Conservation (phyloP, 106 monocot species). For the Dactylorhiza incarnata region DNA sequence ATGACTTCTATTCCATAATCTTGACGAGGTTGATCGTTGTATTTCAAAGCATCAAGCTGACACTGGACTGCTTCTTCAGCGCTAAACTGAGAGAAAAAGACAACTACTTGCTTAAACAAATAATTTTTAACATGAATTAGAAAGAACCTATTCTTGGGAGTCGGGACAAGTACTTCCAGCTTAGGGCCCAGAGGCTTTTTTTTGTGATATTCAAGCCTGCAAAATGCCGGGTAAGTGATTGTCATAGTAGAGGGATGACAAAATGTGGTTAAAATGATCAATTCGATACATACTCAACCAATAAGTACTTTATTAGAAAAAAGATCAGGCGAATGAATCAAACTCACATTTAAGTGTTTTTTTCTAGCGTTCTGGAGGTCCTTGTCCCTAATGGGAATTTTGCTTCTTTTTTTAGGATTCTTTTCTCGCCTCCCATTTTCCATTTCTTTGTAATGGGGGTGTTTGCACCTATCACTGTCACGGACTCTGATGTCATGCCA, state of each 20-base stretch:
- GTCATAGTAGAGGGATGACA: neutral
- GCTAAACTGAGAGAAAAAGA: slow-evolving; percentile 58
- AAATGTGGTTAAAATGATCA: neutral
- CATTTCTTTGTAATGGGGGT: too few relatives aligned
- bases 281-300: neutral
- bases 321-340: neutral
- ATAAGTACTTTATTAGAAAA: neutral
- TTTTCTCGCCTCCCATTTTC: too few relatives aligned
- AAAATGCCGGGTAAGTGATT: neutral
- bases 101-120: neutral
- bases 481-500: too few relatives aligned
- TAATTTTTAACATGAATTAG: neutral
- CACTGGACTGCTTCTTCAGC: slow-evolving; percentile 81
- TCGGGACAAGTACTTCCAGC: slow-evolving; percentile 42
- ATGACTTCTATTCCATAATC: slow-evolving; percentile 95
- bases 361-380: too few relatives aligned
- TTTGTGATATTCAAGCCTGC: slow-evolving; percentile 57
- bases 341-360: neutral
- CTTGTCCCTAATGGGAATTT: too few relatives aligned
- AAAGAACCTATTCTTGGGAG: neutral
- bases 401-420: too few relatives aligned
- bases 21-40: slow-evolving; percentile 81
- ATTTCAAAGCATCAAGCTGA: slow-evolving; percentile 82
- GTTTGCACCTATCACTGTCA: too few relatives aligned
- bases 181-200: slow-evolving; percentile 81